These are phyloP conservation scores for peach (Prunus persica) DNA, from an alignment of 306 rosid genomes.

Conservation along the genomic window Prunus_persica_NCBIv2 NC_034013.1:16531001-16531500, in stretches of 20 bases:
- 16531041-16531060: slow-evolving; percentile 88
- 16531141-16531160: background rate
- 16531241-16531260: background rate
- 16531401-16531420: background rate
- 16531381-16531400: background rate
- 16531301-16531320: background rate
- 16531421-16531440: background rate
- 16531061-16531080: slow-evolving; percentile 28
- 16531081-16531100: slow-evolving; percentile 16
- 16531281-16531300: background rate
- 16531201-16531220: background rate
- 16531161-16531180: background rate
- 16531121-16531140: slow-evolving; percentile 4
- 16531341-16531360: background rate
- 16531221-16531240: background rate
- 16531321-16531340: background rate
- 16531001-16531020: slow-evolving; percentile 92
- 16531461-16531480: background rate
- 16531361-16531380: background rate
- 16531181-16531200: background rate
- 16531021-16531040: slow-evolving; percentile 55
- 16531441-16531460: background rate
- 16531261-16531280: background rate
- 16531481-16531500: background rate
- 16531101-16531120: background rate